Conservation (phyloP, 345 rosid genomes). For the Raphanus sativus region DNA sequence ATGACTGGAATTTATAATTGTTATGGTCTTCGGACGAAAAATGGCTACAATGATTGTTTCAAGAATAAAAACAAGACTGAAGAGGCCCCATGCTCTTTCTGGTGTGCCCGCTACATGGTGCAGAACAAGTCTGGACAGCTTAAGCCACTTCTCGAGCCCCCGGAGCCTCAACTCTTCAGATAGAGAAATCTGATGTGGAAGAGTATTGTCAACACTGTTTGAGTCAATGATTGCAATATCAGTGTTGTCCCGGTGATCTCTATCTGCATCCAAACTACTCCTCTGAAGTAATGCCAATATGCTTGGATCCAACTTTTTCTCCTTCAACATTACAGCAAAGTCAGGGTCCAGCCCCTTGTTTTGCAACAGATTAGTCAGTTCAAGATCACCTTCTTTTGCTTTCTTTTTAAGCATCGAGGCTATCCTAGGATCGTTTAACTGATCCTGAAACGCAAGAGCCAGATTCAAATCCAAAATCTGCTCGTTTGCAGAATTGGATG, state of each 20-base stretch:
- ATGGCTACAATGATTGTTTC: slow-evolving; percentile 83
- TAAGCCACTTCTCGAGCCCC: slow-evolving; percentile 98
- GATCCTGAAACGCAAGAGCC: slow-evolving; percentile 86
- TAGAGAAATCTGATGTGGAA: slow-evolving; percentile 84
- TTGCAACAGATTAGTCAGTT: slow-evolving; percentile 81
- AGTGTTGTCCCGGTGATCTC: slow-evolving; percentile 91
- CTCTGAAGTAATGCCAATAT: slow-evolving; percentile 95
- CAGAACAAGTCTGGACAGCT: slow-evolving; percentile 75
- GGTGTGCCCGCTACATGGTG: slow-evolving; percentile 95
- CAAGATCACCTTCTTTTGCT: slow-evolving; percentile 80
- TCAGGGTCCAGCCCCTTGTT: slow-evolving; percentile 99
- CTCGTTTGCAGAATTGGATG: slow-evolving; percentile 80
- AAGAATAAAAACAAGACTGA: slow-evolving; percentile 88
- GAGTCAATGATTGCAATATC: slow-evolving; percentile 63
- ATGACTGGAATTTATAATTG: slow-evolving; percentile 73
- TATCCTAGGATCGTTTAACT: slow-evolving; percentile 86
- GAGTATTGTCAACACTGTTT: slow-evolving; percentile 74
- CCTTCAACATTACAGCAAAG: slow-evolving; percentile 99
- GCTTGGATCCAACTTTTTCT: slow-evolving; percentile 92
- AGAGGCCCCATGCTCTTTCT: slow-evolving; percentile 96
- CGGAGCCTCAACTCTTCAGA: slow-evolving; percentile 94
- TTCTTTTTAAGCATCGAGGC: slow-evolving; percentile 79
- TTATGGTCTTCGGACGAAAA: slow-evolving; percentile 84
- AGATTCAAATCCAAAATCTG: slow-evolving; percentile 82
- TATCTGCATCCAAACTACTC: slow-evolving; percentile 98